These are phyloP conservation scores for Neostapfia colusana DNA, from an alignment of 176 grass and related monocot genomes.

Conservation along the genomic window DNA sequence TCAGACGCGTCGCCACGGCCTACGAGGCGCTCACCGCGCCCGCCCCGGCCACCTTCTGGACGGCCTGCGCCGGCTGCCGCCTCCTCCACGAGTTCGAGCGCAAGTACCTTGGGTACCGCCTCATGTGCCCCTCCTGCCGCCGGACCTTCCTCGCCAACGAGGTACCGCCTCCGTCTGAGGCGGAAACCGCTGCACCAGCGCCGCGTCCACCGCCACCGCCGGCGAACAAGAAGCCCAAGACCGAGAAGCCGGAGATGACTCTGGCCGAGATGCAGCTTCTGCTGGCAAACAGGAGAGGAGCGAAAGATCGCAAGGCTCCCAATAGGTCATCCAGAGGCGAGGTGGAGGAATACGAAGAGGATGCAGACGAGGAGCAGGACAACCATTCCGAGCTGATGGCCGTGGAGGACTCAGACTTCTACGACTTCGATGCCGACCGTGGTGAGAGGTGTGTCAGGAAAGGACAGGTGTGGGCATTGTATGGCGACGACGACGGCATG, in stretches of 20 bases:
- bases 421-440: conserved; percentile 78
- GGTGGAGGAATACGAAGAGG: conserved; percentile 21
- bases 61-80: conserved; percentile 75
- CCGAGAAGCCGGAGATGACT: conserved; percentile 57
- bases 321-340: conserved; percentile 20
- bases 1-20: conserved; percentile 53
- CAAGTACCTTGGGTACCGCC: conserved; percentile 75
- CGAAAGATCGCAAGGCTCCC: conserved; percentile 26
- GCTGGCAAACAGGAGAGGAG: conserved; percentile 50
- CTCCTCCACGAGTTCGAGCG: conserved; percentile 87
- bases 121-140: conserved; percentile 80
- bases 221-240: conserved; percentile 44
- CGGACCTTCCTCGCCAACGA: conserved; percentile 77
- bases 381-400: conserved; percentile 53
- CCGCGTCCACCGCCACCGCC: not conserved
- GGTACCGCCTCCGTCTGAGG: conserved; percentile 47
- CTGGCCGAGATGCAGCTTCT: conserved; percentile 73
- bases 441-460: conserved; percentile 71
- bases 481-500: conserved; percentile 88
- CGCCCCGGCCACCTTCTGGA: conserved; percentile 69
- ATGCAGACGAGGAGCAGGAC: conserved; percentile 19
- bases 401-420: conserved; percentile 91
- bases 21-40: conserved; percentile 57
- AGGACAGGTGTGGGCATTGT: conserved; percentile 92
- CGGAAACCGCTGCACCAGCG: not conserved